Conservation (phyloP, 1,284 basidiomycete species). For the Chalciporus sp. region DNA sequence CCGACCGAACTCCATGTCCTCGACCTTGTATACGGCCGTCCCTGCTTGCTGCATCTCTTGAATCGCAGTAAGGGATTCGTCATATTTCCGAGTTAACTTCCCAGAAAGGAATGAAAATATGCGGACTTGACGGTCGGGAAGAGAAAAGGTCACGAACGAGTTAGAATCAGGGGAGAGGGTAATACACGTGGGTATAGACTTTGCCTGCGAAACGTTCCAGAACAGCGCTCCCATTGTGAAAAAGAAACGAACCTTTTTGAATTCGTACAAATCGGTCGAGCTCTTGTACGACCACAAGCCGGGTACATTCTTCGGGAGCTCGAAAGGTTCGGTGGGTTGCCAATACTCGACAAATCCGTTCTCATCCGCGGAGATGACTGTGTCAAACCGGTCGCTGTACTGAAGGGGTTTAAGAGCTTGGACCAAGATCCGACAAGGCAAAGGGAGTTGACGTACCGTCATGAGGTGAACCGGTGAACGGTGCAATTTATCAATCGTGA, state of each 20-base stretch:
- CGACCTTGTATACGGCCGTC: slow-evolving; percentile 87
- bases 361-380: slow-evolving; percentile 93
- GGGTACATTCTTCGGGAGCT: slow-evolving; percentile 74
- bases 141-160: slow-evolving; percentile 90
- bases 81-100: slow-evolving; percentile 91
- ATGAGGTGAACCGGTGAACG: slow-evolving; percentile 89
- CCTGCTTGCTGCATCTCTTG: slow-evolving; percentile 98
- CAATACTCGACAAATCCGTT: slow-evolving; percentile 97
- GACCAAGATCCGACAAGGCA: background rate
- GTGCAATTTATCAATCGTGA: slow-evolving; percentile 79
- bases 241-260: slow-evolving; percentile 82
- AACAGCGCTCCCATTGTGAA: background rate
- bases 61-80: slow-evolving; percentile 90
- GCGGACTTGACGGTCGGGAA: slow-evolving; percentile 91
- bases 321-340: slow-evolving; percentile 87
- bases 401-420: slow-evolving; percentile 35
- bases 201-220: slow-evolving; percentile 57
- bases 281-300: slow-evolving; percentile 92
- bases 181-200: slow-evolving; percentile 88
- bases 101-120: slow-evolving; percentile 91
- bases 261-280: slow-evolving; percentile 94
- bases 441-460: slow-evolving; percentile 57
- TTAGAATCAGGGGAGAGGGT: slow-evolving; percentile 88
- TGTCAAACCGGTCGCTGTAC: slow-evolving; percentile 91
- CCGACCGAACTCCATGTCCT: slow-evolving; percentile 99